Conservation (phyloP, 345 rosid species). For the Salix caprea region DNA sequence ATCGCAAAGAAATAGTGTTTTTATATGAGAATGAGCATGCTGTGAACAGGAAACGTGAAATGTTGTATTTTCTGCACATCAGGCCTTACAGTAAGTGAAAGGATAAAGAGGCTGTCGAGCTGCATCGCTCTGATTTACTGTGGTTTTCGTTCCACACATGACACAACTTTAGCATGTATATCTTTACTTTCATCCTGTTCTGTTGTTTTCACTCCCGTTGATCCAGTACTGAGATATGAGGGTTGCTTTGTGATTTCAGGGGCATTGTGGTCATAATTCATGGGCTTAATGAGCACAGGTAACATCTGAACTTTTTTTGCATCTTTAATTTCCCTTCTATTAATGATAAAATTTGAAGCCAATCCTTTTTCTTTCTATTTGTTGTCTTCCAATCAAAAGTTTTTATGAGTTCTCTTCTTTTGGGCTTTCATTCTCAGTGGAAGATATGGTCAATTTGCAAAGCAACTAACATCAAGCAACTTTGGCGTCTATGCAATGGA, state of each 20-base stretch:
- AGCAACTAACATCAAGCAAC: slow-evolving; percentile 61
- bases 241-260: slow-evolving; percentile 38
- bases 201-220: background rate
- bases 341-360: background rate
- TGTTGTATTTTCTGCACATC: background rate
- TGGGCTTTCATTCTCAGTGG: slow-evolving; percentile 45
- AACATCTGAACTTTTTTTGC: slow-evolving; percentile 9
- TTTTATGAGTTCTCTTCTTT: background rate
- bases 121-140: slow-evolving; percentile 5
- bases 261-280: slow-evolving; percentile 84
- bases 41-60: background rate
- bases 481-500: slow-evolving; percentile 94
- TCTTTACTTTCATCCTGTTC: background rate
- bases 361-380: background rate
- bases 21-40: background rate
- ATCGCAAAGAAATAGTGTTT: background rate
- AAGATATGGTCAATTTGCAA: slow-evolving; percentile 85
- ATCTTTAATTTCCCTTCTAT: background rate
- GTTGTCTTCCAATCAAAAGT: background rate
- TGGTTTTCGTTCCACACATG: slow-evolving; percentile 1
- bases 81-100: background rate
- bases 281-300: slow-evolving; percentile 97
- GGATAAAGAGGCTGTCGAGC: slow-evolving; percentile 7
- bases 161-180: slow-evolving; percentile 12
- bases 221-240: background rate